Base-by-base conservation (phyloP, 805 yeast genomes). In the Candida ulmi region DNA sequence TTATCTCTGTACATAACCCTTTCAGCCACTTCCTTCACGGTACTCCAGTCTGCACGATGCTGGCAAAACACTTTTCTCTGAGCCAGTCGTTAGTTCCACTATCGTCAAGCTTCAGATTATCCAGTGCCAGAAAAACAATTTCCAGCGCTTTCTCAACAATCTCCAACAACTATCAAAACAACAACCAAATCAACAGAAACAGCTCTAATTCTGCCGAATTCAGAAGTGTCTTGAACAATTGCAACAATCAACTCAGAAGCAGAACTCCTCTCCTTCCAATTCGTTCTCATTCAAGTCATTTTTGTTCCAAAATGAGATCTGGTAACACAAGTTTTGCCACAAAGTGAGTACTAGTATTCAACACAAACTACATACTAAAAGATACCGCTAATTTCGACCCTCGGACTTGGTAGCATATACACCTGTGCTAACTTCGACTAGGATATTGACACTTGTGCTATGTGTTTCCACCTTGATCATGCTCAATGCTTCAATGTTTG, bases 311-410 rank as follows among this genome's bases (percentile, higher is more conserved):
- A 17, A 48, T 44, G 48, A 44, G 50, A 29, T 40, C 38, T 28
- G 24, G 24, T 21, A 43, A 43, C 41, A 40, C 41, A 33, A 46
- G 47, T 17, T 32, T 35, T 33, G 35, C 51, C 42, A 47, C 51
- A 12, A 40, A 38, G 53, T 49, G 28, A 43, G 53, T 49, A 35
- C 29, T n/a, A n/a, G n/a, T n/a, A n/a, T n/a, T n/a, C n/a, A n/a
- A n/a, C n/a, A n/a, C n/a, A n/a, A n/a, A n/a, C n/a, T n/a, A n/a
- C n/a, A n/a, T n/a, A n/a, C n/a, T n/a, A n/a, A n/a, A n/a, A n/a
- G n/a, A n/a, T n/a, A n/a, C n/a, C n/a, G n/a, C n/a, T n/a, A n/a
- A n/a, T n/a, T n/a, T n/a, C n/a, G n/a, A n/a, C n/a, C n/a, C n/a
- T n/a, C n/a, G n/a, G n/a, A n/a, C n/a, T n/a, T n/a, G n/a, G n/a